Base-by-base conservation (phyloP, 176 grass and related monocot species). In the Musa schizocarpa region DNA sequence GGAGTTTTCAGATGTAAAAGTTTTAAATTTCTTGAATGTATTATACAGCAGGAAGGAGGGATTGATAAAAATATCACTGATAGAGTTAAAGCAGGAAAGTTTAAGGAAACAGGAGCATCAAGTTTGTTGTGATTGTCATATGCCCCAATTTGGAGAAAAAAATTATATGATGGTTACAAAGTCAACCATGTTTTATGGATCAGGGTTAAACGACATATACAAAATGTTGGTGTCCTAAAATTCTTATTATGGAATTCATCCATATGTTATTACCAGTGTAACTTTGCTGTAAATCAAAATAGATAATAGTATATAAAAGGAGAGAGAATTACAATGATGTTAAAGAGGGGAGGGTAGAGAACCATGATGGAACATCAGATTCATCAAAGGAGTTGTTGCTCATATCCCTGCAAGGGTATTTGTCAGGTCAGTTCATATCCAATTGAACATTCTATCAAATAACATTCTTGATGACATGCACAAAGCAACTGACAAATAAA, bases 351-450 rank as follows among this genome's bases (percentile, higher is more conserved):
- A 77, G 67, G 14, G 50, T 67, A 24, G 61, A 77, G 50, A 77
- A 77, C 75, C 75, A 77, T 52, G 62, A 43, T 9, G 62, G 75
- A 66, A 77, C 75, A 52, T 54, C 62, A 16, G 75, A 77, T 13
- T 52, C 49, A 77, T 77, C 75, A 65, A 77, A 77, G 25, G 9
- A 9, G 43, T 77, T 77, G 59, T 67, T 66, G 75, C 75, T 77
- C 75, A 77, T 66, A 8, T 77, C 75, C 75, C 75, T 77, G 61
- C 75, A 52, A 14, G 53, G 67, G 48, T 17, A 71, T 9, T 21
- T 21, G 34, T 20, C 19, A 9, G 48, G 2, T 71, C 52, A 51
- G 68, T 22, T 71, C 7, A 13, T 20, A 71, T 10, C 8, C 68
- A 50, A 51, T 52, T 71, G 68, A 16, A 27, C 12, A 11, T 34